Conservation (phyloP, 139 green algal genomes). For the Chlorella sp. region DNA sequence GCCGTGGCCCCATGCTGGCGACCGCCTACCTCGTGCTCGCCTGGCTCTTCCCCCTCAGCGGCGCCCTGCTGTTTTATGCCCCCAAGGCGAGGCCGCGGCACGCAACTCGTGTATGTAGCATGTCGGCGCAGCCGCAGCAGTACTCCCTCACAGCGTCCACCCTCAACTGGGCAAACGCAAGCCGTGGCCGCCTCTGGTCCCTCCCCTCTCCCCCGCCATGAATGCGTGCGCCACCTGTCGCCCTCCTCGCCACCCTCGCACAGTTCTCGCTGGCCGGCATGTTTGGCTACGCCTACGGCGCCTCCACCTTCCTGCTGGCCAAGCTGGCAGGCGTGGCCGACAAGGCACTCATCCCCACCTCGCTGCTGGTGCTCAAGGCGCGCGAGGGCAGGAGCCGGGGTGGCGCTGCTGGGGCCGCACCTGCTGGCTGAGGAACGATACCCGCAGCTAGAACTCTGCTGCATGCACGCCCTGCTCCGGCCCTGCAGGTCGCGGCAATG, state of each 20-base stretch:
- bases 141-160: no score
- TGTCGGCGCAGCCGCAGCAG: no score
- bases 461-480: neutral
- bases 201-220: no score
- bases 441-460: neutral
- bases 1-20: neutral
- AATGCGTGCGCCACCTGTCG: neutral
- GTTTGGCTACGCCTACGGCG: slow-evolving; percentile 8
- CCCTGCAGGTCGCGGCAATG: slow-evolving; percentile 1
- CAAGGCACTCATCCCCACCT: neutral
- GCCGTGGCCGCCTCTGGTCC: no score
- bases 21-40: neutral
- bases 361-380: slow-evolving; percentile 17
- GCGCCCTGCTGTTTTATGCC: neutral
- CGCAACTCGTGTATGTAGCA: no score
- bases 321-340: slow-evolving; percentile 5
- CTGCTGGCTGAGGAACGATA: no score
- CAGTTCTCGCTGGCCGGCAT: neutral
- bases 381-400: no score
- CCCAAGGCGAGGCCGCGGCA: neutral
- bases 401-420: neutral
- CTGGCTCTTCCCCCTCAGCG: neutral
- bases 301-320: slow-evolving; percentile 20
- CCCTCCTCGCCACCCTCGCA: no score
- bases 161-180: no score